Evolutionary conservation across 257 asterid genomes (phyloP), one percentile per base, ranked within the genome.

Genomic region (Hygrophila difformis): DNA sequence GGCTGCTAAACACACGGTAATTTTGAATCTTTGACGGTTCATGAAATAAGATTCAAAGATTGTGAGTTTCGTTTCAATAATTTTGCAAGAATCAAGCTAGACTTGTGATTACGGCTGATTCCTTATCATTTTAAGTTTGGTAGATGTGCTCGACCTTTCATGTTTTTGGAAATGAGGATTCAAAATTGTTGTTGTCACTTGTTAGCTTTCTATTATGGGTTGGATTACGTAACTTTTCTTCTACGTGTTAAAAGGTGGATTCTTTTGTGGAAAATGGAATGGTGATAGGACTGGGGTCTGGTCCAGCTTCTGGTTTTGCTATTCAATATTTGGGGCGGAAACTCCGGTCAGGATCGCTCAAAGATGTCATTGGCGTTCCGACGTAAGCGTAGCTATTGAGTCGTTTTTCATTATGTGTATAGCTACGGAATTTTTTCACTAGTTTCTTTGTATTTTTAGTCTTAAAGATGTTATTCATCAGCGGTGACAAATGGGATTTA

Each of bases 211-310:
- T 51, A 13, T 7, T 12, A 13, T 18, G 29, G 24, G 38, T 37
- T 33, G 36, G 54, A 39, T 51, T 3, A 20, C 51, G 39, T 2
- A 46, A 42, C n/a, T 6, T 23, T 62, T 49, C 12, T 39, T 16
- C 40, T 38, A 29, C 54, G 28, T 54, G 59, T 39, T 53, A 24
- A 53, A 67, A 82, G 94, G 91, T 82, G 40, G 87, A 82, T 60
- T 63, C 84, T 0, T 82, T 66, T 60, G 89, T 79, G 51, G 70
- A 79, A 69, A 71, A 51, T 63, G 89, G 94, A 35, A 82, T 82
- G 94, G 72, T 73, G 59, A 52, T 82, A 53, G 94, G 91, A 28
- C 64, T 82, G 46, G 91, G 91, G 18, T 66, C 86, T 51, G 94
- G 91, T 41, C 69, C 76, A 2, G 86, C 91, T 65, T 82, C 94